phyloP scores from a whole-genome alignment of 495 filamentous ascomycete genomes.

The Acidiella bohemica region DNA sequence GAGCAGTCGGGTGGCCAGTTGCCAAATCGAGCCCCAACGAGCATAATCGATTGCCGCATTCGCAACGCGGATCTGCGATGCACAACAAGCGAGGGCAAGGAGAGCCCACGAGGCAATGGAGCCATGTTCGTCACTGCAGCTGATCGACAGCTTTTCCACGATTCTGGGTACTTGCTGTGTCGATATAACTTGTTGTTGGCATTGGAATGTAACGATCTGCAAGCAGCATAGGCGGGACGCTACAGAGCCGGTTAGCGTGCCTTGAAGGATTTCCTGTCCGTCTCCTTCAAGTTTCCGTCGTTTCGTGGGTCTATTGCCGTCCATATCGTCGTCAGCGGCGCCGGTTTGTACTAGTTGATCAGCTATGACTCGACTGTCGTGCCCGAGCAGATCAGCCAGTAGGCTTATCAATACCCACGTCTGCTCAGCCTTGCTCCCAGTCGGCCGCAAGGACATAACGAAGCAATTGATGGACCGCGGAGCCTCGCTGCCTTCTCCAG shows the following conservation, averaged over 20 bases:
- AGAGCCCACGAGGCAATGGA: constrained; percentile 46
- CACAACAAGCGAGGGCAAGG: constrained; percentile 35
- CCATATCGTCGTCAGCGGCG: not conserved
- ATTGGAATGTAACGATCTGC: constrained; percentile 65
- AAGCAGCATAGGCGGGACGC: constrained; percentile 34
- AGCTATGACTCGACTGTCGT: no score
- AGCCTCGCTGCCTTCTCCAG: not conserved
- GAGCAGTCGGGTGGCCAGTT: constrained; percentile 54
- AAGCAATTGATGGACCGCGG: constrained; percentile 4
- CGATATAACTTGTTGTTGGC: constrained; percentile 32
- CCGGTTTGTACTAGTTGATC: constrained; percentile 1
- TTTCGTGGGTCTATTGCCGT: constrained; percentile 9
- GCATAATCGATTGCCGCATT: constrained; percentile 19
- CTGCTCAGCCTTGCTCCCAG: constrained; percentile 30
- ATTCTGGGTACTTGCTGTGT: constrained; percentile 30
- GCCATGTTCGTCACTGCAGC: constrained; percentile 44
- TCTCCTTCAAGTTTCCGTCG: constrained; percentile 9
- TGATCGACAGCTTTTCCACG: constrained; percentile 36
- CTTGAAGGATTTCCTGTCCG: constrained; percentile 1
- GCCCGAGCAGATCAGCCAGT: constrained; percentile 36
- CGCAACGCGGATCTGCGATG: constrained; percentile 36
- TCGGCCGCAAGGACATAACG: constrained; percentile 32
- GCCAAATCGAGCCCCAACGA: constrained; percentile 63
- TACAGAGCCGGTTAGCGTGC: not conserved
- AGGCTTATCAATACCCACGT: constrained; percentile 42